These are phyloP conservation scores for Thelonectria olida DNA, from an alignment of 2,329 filamentous ascomycete species.

Conservation along the genomic window DNA sequence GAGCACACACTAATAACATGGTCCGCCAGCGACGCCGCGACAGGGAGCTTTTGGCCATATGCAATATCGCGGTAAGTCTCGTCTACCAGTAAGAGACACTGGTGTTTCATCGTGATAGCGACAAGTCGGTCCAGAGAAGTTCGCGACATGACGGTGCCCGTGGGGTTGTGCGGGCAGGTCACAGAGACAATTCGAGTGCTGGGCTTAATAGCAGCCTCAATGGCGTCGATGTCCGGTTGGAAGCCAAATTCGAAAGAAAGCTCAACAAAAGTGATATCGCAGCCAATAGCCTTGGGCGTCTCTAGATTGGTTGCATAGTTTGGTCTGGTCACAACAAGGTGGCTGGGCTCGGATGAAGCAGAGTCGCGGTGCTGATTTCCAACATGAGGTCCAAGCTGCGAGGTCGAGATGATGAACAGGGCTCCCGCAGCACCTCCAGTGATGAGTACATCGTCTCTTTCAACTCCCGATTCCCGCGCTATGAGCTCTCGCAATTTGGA, in stretches of 20 bases:
- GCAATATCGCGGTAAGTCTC: slow-evolving; percentile 35
- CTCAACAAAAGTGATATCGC: slow-evolving; percentile 34
- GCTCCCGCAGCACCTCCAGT: slow-evolving; percentile 33
- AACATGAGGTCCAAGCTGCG: too few relatives aligned
- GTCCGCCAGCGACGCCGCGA: slow-evolving; percentile 23
- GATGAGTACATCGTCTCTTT: slow-evolving; percentile 31
- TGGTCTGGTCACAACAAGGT: slow-evolving; percentile 34
- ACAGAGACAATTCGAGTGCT: slow-evolving; percentile 34
- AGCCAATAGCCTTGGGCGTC: slow-evolving; percentile 33
- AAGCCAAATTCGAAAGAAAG: slow-evolving; percentile 30
- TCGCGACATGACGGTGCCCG: slow-evolving; percentile 22
- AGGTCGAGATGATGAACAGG: slow-evolving; percentile 33
- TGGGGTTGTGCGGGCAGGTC: slow-evolving; percentile 35
- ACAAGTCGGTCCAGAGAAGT: slow-evolving; percentile 12
- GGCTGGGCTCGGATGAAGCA: slow-evolving; percentile 6
- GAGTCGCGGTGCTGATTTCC: background rate
- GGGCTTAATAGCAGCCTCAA: slow-evolving; percentile 26
- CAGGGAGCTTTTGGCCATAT: slow-evolving; percentile 20
- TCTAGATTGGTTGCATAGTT: slow-evolving; percentile 40
- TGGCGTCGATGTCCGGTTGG: slow-evolving; percentile 17
- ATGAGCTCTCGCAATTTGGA: slow-evolving; percentile 25
- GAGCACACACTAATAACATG: slow-evolving; percentile 35
- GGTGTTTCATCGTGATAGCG: slow-evolving; percentile 23
- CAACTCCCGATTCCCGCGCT: slow-evolving; percentile 17
- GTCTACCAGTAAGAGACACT: slow-evolving; percentile 29